Conservation (phyloP, 73 alveolate genomes). For the Tetrahymena thermophila region DNA sequence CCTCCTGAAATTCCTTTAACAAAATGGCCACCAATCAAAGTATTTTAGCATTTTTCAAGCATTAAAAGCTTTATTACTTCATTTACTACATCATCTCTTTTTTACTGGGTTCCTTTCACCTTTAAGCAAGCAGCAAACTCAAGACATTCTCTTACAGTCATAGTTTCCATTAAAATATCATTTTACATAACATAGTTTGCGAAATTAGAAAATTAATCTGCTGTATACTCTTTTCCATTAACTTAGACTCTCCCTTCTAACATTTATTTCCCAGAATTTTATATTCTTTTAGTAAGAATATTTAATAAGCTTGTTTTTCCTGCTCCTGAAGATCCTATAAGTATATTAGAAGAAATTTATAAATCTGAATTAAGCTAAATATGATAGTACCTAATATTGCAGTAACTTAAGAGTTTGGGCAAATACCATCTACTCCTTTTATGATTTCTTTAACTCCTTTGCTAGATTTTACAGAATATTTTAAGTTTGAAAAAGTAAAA, state of each 20-base stretch:
- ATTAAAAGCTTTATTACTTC: conserved; percentile 6
- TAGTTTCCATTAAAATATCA: conserved; percentile 37
- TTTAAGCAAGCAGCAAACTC: conserved; percentile 48
- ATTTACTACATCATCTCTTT: conserved; percentile 22
- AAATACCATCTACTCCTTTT: neutral
- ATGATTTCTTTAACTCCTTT: neutral
- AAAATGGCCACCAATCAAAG: conserved; percentile 35
- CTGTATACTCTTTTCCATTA: conserved; percentile 34
- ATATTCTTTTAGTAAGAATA: neutral
- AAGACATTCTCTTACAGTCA: conserved; percentile 54
- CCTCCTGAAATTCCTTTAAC: conserved; percentile 39
- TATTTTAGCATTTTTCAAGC: conserved; percentile 27
- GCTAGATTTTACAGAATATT: neutral
- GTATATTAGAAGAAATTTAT: neutral
- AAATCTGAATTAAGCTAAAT: neutral
- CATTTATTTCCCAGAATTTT: conserved; percentile 30
- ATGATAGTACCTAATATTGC: neutral
- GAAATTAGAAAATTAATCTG: conserved; percentile 4
- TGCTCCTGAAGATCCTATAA: conserved; percentile 12
- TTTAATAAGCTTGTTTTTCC: conserved; percentile 26
- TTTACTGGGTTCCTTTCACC: conserved; percentile 2
- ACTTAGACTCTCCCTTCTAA: conserved; percentile 65
- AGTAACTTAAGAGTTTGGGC: neutral
- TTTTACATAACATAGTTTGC: conserved; percentile 51
- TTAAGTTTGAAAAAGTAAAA: neutral